These are phyloP conservation scores for Haberlea rhodopensis DNA, from an alignment of 257 asterid species.

Conservation along the genomic window DNA sequence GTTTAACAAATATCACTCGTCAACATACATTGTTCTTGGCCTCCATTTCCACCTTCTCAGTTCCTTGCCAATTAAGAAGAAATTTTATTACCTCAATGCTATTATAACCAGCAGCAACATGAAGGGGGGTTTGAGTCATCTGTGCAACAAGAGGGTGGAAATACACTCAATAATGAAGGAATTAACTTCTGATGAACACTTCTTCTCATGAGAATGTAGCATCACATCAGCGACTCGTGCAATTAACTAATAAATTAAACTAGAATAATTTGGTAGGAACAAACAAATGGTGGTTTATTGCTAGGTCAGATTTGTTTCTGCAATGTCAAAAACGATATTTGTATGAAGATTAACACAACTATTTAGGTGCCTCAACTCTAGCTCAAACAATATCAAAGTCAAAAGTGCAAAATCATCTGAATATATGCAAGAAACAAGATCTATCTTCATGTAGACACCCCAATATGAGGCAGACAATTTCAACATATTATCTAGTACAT, in stretches of 20 bases:
- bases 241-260: not conserved
- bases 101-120: constrained; percentile 93
- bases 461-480: not conserved
- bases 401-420: not conserved
- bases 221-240: not conserved
- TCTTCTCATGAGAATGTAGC: not conserved
- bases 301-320: not conserved
- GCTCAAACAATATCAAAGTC: not conserved
- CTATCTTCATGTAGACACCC: not conserved
- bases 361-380: not conserved
- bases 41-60: constrained; percentile 83
- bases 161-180: no score
- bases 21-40: constrained; percentile 77
- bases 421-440: not conserved
- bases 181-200: constrained; percentile 7
- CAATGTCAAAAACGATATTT: not conserved
- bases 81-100: constrained; percentile 65
- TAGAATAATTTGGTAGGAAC: not conserved
- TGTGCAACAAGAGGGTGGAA: constrained; percentile 31
- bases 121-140: constrained; percentile 99
- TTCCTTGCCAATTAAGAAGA: constrained; percentile 74
- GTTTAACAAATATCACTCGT: constrained; percentile 9
- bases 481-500: not conserved
- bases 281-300: not conserved
- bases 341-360: not conserved